Evolutionary conservation across 495 filamentous ascomycete species (phyloP), one percentile per base, ranked within the genome.

Genomic region (Penicillium turbatum): DNA sequence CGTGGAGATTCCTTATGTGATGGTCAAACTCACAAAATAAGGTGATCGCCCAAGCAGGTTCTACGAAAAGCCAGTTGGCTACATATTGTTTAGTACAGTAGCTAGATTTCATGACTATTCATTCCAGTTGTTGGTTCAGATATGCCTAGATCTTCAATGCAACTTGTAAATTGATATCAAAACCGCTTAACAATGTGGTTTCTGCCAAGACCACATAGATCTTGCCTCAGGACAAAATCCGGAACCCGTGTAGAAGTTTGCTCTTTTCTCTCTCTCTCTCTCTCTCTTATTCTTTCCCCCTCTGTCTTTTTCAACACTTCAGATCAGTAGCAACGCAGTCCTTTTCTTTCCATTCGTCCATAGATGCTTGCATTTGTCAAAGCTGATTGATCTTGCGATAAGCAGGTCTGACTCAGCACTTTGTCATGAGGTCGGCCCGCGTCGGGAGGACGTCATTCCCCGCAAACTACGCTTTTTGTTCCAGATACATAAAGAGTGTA

Each of bases 1-100:
- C 72, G 92, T 97, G 5, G 95, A 99, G 73, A 86, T 97, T 58
- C 95, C 95, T 7, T 97, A 96, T 69, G 89, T 97, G 64, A 96
- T 92, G 87, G 82, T 95, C 60, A 90, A 86, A 77, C 68, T 85
- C 62, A 60, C 61, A 44, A 74, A 78, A 67, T 77, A 67, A 63
- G 24, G 4, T n/a, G 6, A 30, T 41, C 12, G 13, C 26, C 29
- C 26, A 36, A 42, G 47, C 29, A 44, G 16, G 30, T 29, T 34
- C 15, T 30, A 45, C 15, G 10, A 27, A 40, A 44, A 16, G 39
- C 34, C 13, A 3, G 38, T 24, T 48, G 40, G 40, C 34, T 48
- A 26, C 29, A 31, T 53, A 31, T 19, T 39, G 11, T 12, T 19
- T 31, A 38, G 40, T 43, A 43, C 30, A 51, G 9, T 42, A 42